phyloP scores from a whole-genome alignment of 805 yeast species.

The Monosporozyma yasuniensis region DNA sequence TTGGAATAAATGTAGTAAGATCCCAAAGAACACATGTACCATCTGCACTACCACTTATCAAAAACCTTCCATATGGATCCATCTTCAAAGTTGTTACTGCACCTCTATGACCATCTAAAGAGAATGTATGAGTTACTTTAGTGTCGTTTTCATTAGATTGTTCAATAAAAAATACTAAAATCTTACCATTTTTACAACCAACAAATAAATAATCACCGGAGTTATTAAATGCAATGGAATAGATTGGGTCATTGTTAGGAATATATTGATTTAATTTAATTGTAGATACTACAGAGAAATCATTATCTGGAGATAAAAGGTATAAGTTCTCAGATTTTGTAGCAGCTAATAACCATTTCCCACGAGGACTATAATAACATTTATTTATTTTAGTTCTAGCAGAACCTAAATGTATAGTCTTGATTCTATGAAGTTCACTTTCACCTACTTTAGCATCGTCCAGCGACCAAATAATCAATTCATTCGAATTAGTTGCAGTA shows the following conservation, averaged over 20 bases:
- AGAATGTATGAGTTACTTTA: conserved; percentile 7
- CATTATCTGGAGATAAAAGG: conserved; percentile 7
- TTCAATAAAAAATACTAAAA: conserved; percentile 13
- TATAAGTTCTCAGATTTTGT: conserved; percentile 29
- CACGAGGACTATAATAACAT: conserved; percentile 38
- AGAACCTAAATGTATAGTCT: conserved; percentile 8
- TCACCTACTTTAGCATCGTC: conserved; percentile 9
- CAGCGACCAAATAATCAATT: conserved; percentile 18
- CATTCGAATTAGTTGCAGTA: conserved; percentile 16
- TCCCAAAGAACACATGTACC: conserved; percentile 24
- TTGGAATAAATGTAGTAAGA: conserved; percentile 12
- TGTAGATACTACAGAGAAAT: conserved; percentile 21
- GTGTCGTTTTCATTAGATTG: conserved; percentile 1
- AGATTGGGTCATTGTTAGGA: conserved; percentile 20
- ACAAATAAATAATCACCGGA: conserved; percentile 33
- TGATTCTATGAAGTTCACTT: conserved; percentile 11
- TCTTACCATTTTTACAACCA: conserved; percentile 43
- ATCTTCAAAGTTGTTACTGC: conserved; percentile 38
- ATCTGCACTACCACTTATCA: conserved; percentile 42
- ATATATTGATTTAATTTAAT: conserved; percentile 4
- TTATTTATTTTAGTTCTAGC: conserved; percentile 13
- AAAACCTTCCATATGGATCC: conserved; percentile 44
- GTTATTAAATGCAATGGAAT: conserved; percentile 28
- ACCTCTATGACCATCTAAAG: conserved; percentile 41
- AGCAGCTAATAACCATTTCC: conserved; percentile 37